Conservation (phyloP, 345 rosid species). For the Carallia brachiata region DNA sequence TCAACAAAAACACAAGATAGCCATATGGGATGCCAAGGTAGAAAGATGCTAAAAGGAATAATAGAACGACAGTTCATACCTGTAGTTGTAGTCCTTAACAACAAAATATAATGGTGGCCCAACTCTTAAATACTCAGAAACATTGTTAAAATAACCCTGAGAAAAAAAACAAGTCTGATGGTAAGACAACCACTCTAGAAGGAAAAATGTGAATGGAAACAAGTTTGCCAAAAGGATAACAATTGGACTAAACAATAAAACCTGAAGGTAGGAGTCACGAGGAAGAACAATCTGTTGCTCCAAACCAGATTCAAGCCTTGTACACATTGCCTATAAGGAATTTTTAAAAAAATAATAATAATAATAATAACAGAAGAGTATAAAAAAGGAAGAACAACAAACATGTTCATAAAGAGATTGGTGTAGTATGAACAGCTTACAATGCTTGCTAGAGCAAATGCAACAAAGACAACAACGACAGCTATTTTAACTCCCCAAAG, state of each 20-base stretch:
- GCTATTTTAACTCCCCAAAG: conserved; percentile 74
- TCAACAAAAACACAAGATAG: too few relatives aligned
- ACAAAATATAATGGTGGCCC: conserved; percentile 96
- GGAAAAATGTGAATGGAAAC: conserved; percentile 6
- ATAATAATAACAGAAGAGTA: background rate
- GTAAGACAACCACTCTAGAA: background rate
- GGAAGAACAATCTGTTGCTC: conserved; percentile 98
- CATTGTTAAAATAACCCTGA: conserved; percentile 84
- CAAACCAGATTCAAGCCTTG: conserved; percentile 88
- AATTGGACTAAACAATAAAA: conserved; percentile 17
- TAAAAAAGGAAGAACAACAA: background rate
- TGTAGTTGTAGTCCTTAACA: conserved; percentile 83
- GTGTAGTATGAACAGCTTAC: conserved; percentile 47
- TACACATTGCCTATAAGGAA: conserved; percentile 61
- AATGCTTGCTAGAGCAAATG: conserved; percentile 74
- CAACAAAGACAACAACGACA: conserved; percentile 68
- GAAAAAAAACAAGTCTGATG: background rate
- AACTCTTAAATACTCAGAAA: conserved; percentile 75
- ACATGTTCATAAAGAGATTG: background rate
- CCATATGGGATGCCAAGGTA: too few relatives aligned
- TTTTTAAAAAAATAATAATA: background rate
- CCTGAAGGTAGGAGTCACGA: conserved; percentile 95
- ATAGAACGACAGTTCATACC: conserved; percentile 36
- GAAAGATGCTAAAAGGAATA: background rate
- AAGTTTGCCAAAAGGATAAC: background rate